A percentile compares a stretch with the other conserved stretches of the same genome.
phyloP scores from a whole-genome alignment of 2,329 filamentous ascomycete genomes.

The Exophiala sp. region DNA sequence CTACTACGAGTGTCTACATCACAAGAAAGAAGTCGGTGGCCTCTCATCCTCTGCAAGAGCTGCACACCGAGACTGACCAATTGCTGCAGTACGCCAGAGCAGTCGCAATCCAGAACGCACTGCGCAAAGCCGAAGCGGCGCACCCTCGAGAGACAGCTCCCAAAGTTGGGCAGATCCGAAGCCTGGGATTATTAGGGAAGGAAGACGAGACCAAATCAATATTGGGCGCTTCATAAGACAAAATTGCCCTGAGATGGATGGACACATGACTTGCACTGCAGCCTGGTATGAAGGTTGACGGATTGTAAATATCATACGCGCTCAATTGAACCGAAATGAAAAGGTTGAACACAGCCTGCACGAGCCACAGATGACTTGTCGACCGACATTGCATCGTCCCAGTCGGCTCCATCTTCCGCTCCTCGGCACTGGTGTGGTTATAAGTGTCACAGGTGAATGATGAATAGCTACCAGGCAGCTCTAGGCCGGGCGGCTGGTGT shows the following conservation, averaged over 20 bases:
- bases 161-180: slow-evolving; percentile 78
- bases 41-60: neutral
- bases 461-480: too few relatives aligned
- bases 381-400: neutral
- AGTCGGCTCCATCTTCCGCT: neutral
- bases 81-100: slow-evolving; percentile 65
- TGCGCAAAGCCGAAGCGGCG: slow-evolving; percentile 70
- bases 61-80: neutral
- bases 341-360: neutral
- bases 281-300: neutral
- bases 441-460: too few relatives aligned
- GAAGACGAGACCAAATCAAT: slow-evolving; percentile 64
- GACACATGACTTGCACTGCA: neutral
- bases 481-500: too few relatives aligned
- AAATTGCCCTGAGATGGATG: neutral
- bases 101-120: slow-evolving; percentile 72
- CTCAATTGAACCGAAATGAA: neutral
- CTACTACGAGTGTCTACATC: slow-evolving; percentile 98
- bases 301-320: slow-evolving; percentile 1
- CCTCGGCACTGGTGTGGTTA: too few relatives aligned
- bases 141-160: slow-evolving; percentile 74
- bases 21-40: slow-evolving; percentile 86
- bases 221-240: slow-evolving; percentile 11
- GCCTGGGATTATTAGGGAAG: slow-evolving; percentile 74
- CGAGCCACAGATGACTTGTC: neutral